Percentiles rank a stretch among this genome's conserved stretches.
These are phyloP conservation scores for Crithidia mellificae DNA, from an alignment of 208 protist species.

Conservation along the genomic window DNA sequence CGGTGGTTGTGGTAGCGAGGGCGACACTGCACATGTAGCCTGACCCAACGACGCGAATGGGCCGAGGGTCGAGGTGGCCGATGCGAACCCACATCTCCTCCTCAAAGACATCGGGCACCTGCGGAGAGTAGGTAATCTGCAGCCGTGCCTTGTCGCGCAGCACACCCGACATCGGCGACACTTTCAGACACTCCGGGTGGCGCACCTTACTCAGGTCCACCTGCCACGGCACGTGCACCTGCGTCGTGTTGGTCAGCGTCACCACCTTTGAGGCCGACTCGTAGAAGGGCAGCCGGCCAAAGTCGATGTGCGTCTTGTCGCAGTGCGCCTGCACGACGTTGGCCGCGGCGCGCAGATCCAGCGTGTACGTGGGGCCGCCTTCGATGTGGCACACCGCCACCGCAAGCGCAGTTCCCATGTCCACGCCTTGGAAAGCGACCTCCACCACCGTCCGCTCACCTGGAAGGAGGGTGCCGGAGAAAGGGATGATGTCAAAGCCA, in stretches of 20 bases:
- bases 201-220: constrained; percentile 62
- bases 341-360: constrained; percentile 78
- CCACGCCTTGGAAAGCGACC: constrained; percentile 81
- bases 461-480: constrained; percentile 86
- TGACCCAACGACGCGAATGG: constrained; percentile 72
- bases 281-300: constrained; percentile 88
- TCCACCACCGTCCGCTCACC: constrained; percentile 80
- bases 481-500: constrained; percentile 95
- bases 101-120: constrained; percentile 81
- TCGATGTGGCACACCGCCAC: constrained; percentile 88
- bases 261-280: constrained; percentile 64
- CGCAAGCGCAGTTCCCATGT: constrained; percentile 18
- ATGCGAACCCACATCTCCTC: constrained; percentile 88
- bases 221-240: constrained; percentile 82
- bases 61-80: constrained; percentile 93
- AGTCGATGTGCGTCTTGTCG: constrained; percentile 88
- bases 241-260: constrained; percentile 88
- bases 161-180: constrained; percentile 71
- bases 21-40: constrained; percentile 71
- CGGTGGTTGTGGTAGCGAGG: constrained; percentile 26
- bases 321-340: constrained; percentile 79
- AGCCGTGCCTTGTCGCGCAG: constrained; percentile 76
- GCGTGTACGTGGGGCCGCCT: constrained; percentile 90
- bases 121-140: constrained; percentile 75
- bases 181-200: constrained; percentile 54